phyloP scores from a whole-genome alignment of 108 stramenopile genomes.

The Cyclostephanos tholiformis region DNA sequence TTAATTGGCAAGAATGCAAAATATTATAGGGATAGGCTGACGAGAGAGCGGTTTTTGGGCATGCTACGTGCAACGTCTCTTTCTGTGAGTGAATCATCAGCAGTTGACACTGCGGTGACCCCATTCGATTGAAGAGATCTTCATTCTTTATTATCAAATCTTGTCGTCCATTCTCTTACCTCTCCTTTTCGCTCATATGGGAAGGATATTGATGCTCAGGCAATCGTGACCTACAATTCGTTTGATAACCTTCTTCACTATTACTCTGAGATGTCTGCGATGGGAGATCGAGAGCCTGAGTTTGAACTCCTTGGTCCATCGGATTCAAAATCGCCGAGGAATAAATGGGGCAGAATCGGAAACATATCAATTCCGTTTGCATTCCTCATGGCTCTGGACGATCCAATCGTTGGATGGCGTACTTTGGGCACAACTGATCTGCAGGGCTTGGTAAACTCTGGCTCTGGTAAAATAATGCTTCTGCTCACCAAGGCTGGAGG shows the following conservation, averaged over 20 bases:
- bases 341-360: slow-evolving; percentile 59
- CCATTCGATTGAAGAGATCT: too few relatives aligned
- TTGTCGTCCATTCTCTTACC: too few relatives aligned
- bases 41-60: slow-evolving; percentile 53
- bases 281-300: slow-evolving; percentile 65
- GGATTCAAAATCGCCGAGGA: too few relatives aligned
- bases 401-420: slow-evolving; percentile 79
- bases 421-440: slow-evolving; percentile 67
- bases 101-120: too few relatives aligned
- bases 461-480: slow-evolving; percentile 69
- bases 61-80: slow-evolving; percentile 69
- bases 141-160: too few relatives aligned
- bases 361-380: slow-evolving; percentile 66
- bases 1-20: slow-evolving; percentile 72
- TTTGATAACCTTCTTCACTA: slow-evolving; percentile 74
- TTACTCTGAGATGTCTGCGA: slow-evolving; percentile 78
- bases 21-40: slow-evolving; percentile 59
- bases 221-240: slow-evolving; percentile 79
- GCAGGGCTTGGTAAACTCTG: slow-evolving; percentile 56
- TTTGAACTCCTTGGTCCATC: slow-evolving; percentile 40
- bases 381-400: slow-evolving; percentile 77
- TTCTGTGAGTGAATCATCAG: slow-evolving; percentile 68
- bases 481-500: slow-evolving; percentile 81
- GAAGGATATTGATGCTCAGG: too few relatives aligned
- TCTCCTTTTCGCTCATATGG: slow-evolving; percentile 19